Percentiles rank a stretch among this genome's conserved stretches.
These are phyloP conservation scores for Trichosanthes truncata DNA, from an alignment of 306 rosid species.

Conservation along the genomic window DNA sequence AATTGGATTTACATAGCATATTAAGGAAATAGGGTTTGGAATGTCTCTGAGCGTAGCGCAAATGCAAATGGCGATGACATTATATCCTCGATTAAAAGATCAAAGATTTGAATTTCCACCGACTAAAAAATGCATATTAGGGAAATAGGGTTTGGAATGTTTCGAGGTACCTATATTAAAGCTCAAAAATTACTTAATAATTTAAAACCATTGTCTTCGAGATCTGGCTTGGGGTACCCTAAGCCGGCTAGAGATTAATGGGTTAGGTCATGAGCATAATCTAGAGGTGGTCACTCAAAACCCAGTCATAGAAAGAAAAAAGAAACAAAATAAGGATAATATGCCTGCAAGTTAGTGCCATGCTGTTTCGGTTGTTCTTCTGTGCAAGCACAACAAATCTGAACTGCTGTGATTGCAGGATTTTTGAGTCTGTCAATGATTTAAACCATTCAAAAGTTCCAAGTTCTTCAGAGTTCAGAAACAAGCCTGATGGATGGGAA, in stretches of 20 bases:
- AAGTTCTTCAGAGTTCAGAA: conserved; percentile 51
- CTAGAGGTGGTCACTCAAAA: neutral
- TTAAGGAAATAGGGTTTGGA: neutral
- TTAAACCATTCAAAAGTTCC: conserved; percentile 39
- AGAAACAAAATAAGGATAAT: neutral
- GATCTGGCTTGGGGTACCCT: neutral
- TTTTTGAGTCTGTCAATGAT: conserved; percentile 57
- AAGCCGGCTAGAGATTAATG: neutral
- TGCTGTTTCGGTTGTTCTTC: neutral
- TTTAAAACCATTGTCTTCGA: neutral
- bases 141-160: neutral
- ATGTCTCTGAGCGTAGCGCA: neutral
- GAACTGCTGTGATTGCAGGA: conserved; percentile 42
- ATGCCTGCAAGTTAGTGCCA: neutral
- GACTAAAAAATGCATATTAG: no score
- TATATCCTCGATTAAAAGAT: no score
- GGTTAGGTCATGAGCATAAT: neutral
- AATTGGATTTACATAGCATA: neutral
- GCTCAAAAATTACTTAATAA: neutral
- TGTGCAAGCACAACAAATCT: conserved; percentile 6
- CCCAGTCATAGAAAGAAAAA: neutral
- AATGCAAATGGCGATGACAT: no score
- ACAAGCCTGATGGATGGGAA: conserved; percentile 96
- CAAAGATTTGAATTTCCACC: no score
- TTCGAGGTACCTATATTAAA: neutral